Evolutionary conservation across 2,329 filamentous ascomycete genomes (phyloP).

Genomic region (Verticillium isaacii): DNA sequence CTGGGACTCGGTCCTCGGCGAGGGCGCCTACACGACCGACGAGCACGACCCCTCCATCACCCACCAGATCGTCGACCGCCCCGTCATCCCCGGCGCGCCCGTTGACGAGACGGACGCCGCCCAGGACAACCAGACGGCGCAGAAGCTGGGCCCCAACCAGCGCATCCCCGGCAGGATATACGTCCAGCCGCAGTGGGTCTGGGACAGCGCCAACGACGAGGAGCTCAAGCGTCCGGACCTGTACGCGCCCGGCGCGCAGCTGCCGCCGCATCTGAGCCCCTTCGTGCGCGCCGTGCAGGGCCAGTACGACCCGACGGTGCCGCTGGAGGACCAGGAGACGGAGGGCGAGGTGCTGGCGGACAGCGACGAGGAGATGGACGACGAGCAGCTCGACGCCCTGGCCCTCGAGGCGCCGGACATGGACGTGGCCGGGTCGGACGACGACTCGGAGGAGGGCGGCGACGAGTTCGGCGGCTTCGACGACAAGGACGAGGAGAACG

Average conservation of each 20-base stretch:
- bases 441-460: conserved; percentile 40
- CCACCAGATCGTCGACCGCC: conserved; percentile 92
- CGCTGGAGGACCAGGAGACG: conserved; percentile 81
- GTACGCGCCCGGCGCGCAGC: conserved; percentile 82
- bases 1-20: conserved; percentile 88
- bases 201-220: conserved; percentile 92
- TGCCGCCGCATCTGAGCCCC: conserved; percentile 92
- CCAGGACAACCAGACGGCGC: conserved; percentile 59
- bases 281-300: conserved; percentile 87
- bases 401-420: conserved; percentile 35
- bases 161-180: conserved; percentile 90
- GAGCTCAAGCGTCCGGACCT: conserved; percentile 81
- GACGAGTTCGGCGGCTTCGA: conserved; percentile 46
- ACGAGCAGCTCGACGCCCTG: conserved; percentile 34
- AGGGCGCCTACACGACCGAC: conserved; percentile 86
- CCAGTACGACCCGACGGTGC: conserved; percentile 84
- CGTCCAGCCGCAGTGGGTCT: conserved; percentile 96
- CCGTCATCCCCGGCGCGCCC: conserved; percentile 52
- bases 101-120: conserved; percentile 22
- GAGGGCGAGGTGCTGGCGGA: conserved; percentile 77
- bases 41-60: conserved; percentile 87
- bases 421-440: conserved; percentile 46
- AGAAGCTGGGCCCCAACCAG: conserved; percentile 56
- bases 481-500: conserved; percentile 32
- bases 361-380: conserved; percentile 51